These are phyloP conservation scores for Guadua angustifolia DNA, from an alignment of 176 grass and related monocot species.

Conservation along the genomic window DNA sequence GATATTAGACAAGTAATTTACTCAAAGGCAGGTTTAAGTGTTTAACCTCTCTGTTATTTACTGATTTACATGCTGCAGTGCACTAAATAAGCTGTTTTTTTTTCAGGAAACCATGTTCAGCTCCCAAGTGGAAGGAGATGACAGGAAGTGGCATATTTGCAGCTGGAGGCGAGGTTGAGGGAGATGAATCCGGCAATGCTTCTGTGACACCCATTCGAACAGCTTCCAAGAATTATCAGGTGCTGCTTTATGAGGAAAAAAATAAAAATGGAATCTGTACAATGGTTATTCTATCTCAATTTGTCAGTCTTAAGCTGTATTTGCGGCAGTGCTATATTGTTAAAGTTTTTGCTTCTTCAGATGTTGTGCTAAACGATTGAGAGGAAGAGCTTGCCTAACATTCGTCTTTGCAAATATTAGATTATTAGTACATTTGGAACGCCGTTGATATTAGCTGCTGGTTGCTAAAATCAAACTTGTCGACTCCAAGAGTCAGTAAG, in stretches of 20 bases:
- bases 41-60: background rate
- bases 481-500: slow-evolving; percentile 29
- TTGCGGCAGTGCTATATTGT: background rate
- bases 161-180: slow-evolving; percentile 59
- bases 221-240: slow-evolving; percentile 71
- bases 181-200: slow-evolving; percentile 54
- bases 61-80: background rate
- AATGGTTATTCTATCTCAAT: background rate
- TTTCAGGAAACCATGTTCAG: slow-evolving; percentile 91
- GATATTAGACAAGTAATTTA: background rate
- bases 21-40: too few relatives aligned
- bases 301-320: background rate
- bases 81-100: background rate
- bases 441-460: background rate
- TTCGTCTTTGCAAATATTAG: background rate
- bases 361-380: slow-evolving; percentile 13
- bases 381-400: background rate
- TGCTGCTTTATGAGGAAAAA: slow-evolving; percentile 19
- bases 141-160: slow-evolving; percentile 92
- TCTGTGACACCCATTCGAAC: slow-evolving; percentile 56
- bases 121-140: slow-evolving; percentile 97
- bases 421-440: background rate
- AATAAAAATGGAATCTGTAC: background rate
- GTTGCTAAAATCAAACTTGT: slow-evolving; percentile 37
- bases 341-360: background rate